Conservation (phyloP, 2,329 filamentous ascomycete species). For the Lecanoromycetidae sp. region DNA sequence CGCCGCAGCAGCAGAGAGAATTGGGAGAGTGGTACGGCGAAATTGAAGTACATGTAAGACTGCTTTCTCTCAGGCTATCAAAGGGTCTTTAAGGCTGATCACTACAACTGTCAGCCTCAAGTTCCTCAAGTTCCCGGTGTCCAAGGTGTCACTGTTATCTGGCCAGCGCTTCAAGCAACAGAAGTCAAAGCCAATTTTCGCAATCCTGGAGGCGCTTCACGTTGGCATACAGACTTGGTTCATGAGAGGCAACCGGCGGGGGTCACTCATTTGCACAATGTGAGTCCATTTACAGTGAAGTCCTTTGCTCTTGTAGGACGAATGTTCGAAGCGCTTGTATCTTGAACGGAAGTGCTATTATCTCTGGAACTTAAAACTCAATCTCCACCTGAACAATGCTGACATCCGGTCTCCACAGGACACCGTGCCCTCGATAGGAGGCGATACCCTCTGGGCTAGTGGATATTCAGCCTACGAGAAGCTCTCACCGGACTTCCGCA, state of each 20-base stretch:
- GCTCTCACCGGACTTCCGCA: slow-evolving; percentile 56
- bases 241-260: slow-evolving; percentile 60
- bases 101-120: slow-evolving; percentile 43
- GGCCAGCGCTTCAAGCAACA: slow-evolving; percentile 55
- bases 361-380: too few species aligned
- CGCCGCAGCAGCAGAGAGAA: slow-evolving; percentile 50
- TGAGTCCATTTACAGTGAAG: too few species aligned
- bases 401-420: too few species aligned
- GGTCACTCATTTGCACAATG: slow-evolving; percentile 57
- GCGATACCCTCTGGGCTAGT: slow-evolving; percentile 61
- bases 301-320: too few species aligned
- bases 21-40: slow-evolving; percentile 53
- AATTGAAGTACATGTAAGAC: slow-evolving; percentile 54
- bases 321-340: too few species aligned
- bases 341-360: too few species aligned
- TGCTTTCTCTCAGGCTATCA: background rate
- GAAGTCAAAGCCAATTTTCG: slow-evolving; percentile 52
- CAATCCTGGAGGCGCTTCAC: slow-evolving; percentile 52
- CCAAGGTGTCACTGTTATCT: slow-evolving; percentile 40
- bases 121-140: slow-evolving; percentile 52
- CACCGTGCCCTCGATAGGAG: slow-evolving; percentile 51
- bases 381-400: too few species aligned
- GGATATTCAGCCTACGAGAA: slow-evolving; percentile 64
- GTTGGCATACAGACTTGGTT: slow-evolving; percentile 61
- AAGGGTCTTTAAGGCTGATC: background rate